These are phyloP conservation scores for Phoma sp. DNA, from an alignment of 2,329 filamentous ascomycete species.

Conservation along the genomic window DNA sequence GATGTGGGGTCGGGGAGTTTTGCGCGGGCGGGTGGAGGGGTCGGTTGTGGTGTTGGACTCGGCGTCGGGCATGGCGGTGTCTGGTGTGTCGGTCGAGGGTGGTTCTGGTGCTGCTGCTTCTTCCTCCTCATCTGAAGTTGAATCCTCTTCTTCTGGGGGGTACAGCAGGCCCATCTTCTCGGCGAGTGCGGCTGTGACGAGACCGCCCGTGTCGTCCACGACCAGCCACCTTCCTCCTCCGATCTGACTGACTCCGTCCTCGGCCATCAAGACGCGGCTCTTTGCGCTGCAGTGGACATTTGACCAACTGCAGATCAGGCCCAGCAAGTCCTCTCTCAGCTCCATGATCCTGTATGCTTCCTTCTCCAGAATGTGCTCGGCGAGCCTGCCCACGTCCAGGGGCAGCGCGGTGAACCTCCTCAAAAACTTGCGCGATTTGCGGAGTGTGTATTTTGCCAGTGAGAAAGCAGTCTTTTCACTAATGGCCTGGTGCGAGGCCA, in stretches of 20 bases:
- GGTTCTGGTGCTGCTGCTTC: slow-evolving; percentile 4
- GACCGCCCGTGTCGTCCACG: slow-evolving; percentile 84
- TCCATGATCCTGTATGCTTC: slow-evolving; percentile 84
- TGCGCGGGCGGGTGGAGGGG: slow-evolving; percentile 30
- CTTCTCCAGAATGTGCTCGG: slow-evolving; percentile 80
- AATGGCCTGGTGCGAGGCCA: slow-evolving; percentile 85
- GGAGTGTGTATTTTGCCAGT: slow-evolving; percentile 91
- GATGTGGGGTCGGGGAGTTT: slow-evolving; percentile 41
- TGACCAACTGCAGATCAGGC: slow-evolving; percentile 83
- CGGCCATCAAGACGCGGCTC: slow-evolving; percentile 32
- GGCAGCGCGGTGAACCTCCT: slow-evolving; percentile 85
- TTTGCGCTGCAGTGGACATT: slow-evolving; percentile 80
- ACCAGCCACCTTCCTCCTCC: slow-evolving; percentile 75
- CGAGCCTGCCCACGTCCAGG: slow-evolving; percentile 77
- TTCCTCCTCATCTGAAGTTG: slow-evolving; percentile 29
- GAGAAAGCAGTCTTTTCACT: slow-evolving; percentile 96
- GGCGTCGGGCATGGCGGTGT: slow-evolving; percentile 30
- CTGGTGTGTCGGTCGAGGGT: slow-evolving; percentile 2
- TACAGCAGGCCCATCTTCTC: slow-evolving; percentile 87
- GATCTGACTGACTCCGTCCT: slow-evolving; percentile 44
- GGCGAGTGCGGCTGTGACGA: slow-evolving; percentile 82
- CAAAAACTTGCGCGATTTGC: slow-evolving; percentile 94
- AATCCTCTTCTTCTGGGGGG: slow-evolving; percentile 47
- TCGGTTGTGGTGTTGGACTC: slow-evolving; percentile 27
- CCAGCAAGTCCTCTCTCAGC: slow-evolving; percentile 82